These are phyloP conservation scores for Rhododendron ferrugineum DNA, from an alignment of 148 eudicot species.

Conservation along the genomic window DNA sequence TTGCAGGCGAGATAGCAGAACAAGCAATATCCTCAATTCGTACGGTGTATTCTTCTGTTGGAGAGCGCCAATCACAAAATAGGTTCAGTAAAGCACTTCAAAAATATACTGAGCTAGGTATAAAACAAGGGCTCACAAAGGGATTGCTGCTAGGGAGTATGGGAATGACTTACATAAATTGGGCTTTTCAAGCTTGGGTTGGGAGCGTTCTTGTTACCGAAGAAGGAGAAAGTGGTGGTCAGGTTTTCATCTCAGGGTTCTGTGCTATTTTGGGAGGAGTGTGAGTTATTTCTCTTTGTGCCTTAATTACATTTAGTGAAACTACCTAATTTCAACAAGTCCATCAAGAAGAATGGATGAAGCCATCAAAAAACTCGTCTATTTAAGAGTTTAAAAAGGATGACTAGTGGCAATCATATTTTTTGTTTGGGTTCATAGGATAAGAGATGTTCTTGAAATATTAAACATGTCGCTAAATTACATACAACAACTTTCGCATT, in stretches of 20 bases:
- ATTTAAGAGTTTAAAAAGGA: background rate
- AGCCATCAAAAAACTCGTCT: background rate
- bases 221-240: constrained; percentile 34
- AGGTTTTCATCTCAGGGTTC: constrained; percentile 26
- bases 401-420: background rate
- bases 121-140: constrained; percentile 34
- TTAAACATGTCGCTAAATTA: background rate
- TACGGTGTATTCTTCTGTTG: constrained; percentile 39
- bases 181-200: constrained; percentile 36
- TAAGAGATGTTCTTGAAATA: background rate
- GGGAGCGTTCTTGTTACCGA: constrained; percentile 35
- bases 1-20: constrained; percentile 39
- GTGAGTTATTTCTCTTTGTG: constrained; percentile 19
- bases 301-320: background rate
- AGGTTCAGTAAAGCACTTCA: constrained; percentile 29
- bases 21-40: constrained; percentile 44
- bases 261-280: constrained; percentile 32
- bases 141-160: constrained; percentile 40
- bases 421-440: background rate
- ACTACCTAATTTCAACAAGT: background rate
- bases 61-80: constrained; percentile 28
- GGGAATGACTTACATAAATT: constrained; percentile 30
- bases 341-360: background rate
- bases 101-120: constrained; percentile 22
- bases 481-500: background rate